Evolutionary conservation across 2,329 filamentous ascomycete species (phyloP).

Genomic region (Fusarium bulbicola): DNA sequence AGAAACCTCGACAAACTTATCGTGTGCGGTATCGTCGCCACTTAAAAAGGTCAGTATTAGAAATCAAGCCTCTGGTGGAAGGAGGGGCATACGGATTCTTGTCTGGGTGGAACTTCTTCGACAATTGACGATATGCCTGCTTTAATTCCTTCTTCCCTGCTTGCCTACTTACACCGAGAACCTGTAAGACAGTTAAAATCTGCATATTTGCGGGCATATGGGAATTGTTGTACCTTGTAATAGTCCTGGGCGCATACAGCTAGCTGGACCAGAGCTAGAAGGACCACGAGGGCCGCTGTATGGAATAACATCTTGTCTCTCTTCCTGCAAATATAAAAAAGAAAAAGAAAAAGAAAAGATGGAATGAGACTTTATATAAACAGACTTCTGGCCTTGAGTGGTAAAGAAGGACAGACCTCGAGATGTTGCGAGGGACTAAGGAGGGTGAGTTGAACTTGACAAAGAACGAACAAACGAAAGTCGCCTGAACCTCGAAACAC

Average conservation of each 20-base stretch:
- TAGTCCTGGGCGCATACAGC: conserved; percentile 74
- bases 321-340: conserved; percentile 24
- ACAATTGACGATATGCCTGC: conserved; percentile 87
- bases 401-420: background rate
- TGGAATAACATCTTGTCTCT: conserved; percentile 60
- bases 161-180: conserved; percentile 81
- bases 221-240: conserved; percentile 69
- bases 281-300: conserved; percentile 59
- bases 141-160: conserved; percentile 92
- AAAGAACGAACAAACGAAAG: conserved; percentile 23
- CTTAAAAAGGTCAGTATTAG: conserved; percentile 53
- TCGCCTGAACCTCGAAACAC: conserved; percentile 36
- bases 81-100: conserved; percentile 84
- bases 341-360: background rate
- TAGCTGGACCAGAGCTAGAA: conserved; percentile 64
- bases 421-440: conserved; percentile 8
- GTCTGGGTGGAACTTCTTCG: conserved; percentile 96
- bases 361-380: background rate
- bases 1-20: conserved; percentile 93
- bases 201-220: background rate
- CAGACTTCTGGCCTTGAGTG: background rate
- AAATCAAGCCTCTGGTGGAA: background rate
- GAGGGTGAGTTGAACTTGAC: background rate
- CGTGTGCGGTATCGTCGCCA: conserved; percentile 79
- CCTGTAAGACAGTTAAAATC: conserved; percentile 53